Base-by-base conservation (phyloP, 1,284 basidiomycete genomes). In the Ustilago xerochloae region DNA sequence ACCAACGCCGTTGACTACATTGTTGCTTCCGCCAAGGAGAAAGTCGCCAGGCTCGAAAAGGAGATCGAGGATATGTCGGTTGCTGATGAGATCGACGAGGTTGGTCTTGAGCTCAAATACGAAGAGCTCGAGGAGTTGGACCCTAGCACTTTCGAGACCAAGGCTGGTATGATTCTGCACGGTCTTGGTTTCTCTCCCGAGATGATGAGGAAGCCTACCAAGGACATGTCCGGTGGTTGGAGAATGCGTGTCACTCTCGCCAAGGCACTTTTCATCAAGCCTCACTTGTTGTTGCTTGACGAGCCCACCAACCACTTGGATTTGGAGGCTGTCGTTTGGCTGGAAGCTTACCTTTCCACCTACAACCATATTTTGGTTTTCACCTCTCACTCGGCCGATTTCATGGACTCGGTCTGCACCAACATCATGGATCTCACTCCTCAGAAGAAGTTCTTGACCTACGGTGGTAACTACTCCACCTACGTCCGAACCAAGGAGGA, bases 151-250 rank as follows among this genome's bases (percentile, higher is more conserved):
- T 99, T 99, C 84, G 96, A 98, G 86, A 90, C 91, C 54, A 98
- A 98, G 87, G 96, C 97, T 5, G 93, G 92, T 64, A 92, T 92
- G 78, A 97, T 99, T 82, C 89, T 99, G 30, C 93, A 97, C 84
- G 97, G 96, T 91, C 90, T 99, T 41, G 96, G 96, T 24, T 99
- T 99, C 88, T 89, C 88, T 61, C 89, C 89, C 82, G 85, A 88
- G 60, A 98, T 98, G 96, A 97, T 98, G 95, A 89, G 89, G 85
- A 93, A 93, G 85, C 92, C 95, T 15, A 98, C 96, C 56, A 96
- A 94, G 87, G 96, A 98, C 85, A 97, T 99, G 93, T 92, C 90
- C 81, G 96, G 95, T 89, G 95, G 95, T 83, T 98, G 96, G 96
- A 89, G 96, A 71, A 98, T 98, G 96, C 91, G 97, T 85, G 95